Base-by-base conservation (phyloP, 768 basidiomycete species). In the Trametes coccinea region DNA sequence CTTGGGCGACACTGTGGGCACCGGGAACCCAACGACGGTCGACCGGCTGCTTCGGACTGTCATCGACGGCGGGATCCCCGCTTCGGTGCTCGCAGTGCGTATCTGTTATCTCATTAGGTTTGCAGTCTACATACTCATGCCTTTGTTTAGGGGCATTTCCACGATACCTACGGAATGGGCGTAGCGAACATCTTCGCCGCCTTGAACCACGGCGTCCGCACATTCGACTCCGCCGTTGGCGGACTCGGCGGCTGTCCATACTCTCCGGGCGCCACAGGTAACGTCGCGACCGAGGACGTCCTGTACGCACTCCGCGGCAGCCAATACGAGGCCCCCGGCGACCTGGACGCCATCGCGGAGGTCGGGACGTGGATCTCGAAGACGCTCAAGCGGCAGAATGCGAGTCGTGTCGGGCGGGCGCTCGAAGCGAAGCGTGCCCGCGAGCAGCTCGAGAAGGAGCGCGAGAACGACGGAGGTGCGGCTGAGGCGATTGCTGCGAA, bases 171-270 rank as follows among this genome's bases (percentile, higher is more conserved):
- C 67, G 93, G 93, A 3, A 90, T 89, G 31, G 93, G 84, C 10
- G 82, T 92, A 11, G 84, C 88, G 14, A 93, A 93, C 66, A 85
- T 91, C 14, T 74, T 92, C 44, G 76, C 85, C 4, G 88, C 91
- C 3, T 82, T 93, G 11, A 77, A 82, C 10, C 76, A 86, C 52
- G 95, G 95, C 14, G 75, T 98, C 11, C 82, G 87, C 10, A 91
- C 93, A 2, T 82, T 98, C 45, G 95, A 91, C 69, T 80, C 90
- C 2, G 87, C 90, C 0, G 85, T 97, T 16, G 93, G 89, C 16
- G 95, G 95, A 0, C 85, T 98, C 1, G 95, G 96, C 3, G 94
- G 95, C 16, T 98, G 96, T 69, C 95, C 95, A 2, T 98, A 93
- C 74, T 94, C 95, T 1, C 96, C 95, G 2, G 95, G 95, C 5